phyloP scores from a whole-genome alignment of 2,329 filamentous ascomycete species.

The Canariomyces notabilis region DNA sequence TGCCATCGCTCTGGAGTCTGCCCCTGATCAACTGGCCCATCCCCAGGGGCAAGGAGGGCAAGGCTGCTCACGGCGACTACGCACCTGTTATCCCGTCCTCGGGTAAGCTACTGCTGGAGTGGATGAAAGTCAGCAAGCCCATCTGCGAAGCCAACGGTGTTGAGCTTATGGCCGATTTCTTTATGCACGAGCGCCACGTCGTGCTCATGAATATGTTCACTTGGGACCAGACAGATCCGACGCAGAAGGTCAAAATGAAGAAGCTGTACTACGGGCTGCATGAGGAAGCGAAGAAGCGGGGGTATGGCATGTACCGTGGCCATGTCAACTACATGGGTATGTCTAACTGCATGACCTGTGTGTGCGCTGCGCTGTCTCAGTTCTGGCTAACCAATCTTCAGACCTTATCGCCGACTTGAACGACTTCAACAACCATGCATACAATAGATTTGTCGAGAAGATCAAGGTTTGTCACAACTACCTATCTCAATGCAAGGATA shows the following conservation, averaged over 20 bases:
- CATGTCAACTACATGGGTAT: slow-evolving; percentile 38
- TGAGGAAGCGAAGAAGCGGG: slow-evolving; percentile 31
- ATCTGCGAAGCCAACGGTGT: slow-evolving; percentile 39
- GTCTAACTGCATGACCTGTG: slow-evolving; percentile 12
- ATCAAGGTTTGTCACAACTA: slow-evolving; percentile 34
- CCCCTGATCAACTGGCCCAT: slow-evolving; percentile 35
- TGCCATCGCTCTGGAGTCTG: slow-evolving; percentile 34
- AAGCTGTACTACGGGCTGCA: slow-evolving; percentile 32
- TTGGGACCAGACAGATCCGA: slow-evolving; percentile 40
- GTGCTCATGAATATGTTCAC: slow-evolving; percentile 45
- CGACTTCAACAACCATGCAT: slow-evolving; percentile 36
- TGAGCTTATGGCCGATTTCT: slow-evolving; percentile 44
- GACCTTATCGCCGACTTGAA: slow-evolving; percentile 35
- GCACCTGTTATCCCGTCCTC: slow-evolving; percentile 34
- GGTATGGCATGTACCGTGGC: slow-evolving; percentile 35
- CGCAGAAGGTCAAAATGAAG: slow-evolving; percentile 34
- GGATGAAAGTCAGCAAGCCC: slow-evolving; percentile 37
- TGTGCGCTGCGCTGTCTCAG: neutral
- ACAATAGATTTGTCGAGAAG: slow-evolving; percentile 35
- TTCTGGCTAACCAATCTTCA: slow-evolving; percentile 14
- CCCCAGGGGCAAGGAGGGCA: slow-evolving; percentile 27
- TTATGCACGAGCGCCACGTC: slow-evolving; percentile 43
- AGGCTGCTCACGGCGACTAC: slow-evolving; percentile 34
- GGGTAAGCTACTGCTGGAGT: slow-evolving; percentile 37
- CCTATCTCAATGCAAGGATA: neutral